Conservation (phyloP, 139 green algal genomes). For the Pedinophyceae sp. region DNA sequence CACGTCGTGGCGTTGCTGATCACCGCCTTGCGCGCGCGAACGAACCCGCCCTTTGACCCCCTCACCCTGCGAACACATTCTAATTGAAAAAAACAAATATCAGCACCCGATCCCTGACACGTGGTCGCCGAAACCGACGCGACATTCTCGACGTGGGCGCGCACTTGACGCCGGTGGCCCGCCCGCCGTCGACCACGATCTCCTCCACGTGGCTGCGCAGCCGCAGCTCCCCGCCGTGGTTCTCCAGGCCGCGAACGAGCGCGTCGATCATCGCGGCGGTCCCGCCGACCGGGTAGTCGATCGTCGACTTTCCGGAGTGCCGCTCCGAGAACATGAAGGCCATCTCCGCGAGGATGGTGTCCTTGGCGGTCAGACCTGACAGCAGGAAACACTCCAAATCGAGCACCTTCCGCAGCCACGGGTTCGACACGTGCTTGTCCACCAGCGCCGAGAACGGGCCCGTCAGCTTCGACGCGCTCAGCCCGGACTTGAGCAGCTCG, state of each 20-base stretch:
- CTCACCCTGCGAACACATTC: conserved; percentile 5
- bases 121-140: background rate
- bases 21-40: conserved; percentile 46
- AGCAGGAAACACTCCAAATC: conserved; percentile 75
- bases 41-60: too few relatives aligned
- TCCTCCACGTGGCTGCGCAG: conserved; percentile 50
- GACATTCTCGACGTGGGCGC: conserved; percentile 3
- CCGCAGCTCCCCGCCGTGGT: conserved; percentile 39
- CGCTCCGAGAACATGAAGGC: conserved; percentile 65
- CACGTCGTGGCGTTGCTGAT: conserved; percentile 72
- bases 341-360: conserved; percentile 39
- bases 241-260: conserved; percentile 49
- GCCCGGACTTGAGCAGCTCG: background rate
- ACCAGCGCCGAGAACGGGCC: conserved; percentile 44
- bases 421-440: conserved; percentile 39
- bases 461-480: conserved; percentile 2
- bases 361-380: conserved; percentile 18
- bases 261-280: conserved; percentile 46
- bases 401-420: conserved; percentile 39
- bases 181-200: conserved; percentile 29
- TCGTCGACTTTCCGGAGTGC: conserved; percentile 24
- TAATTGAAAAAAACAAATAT: background rate
- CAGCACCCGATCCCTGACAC: background rate
- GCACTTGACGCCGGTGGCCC: conserved; percentile 32
- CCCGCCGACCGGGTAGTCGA: conserved; percentile 31